phyloP scores from a whole-genome alignment of 306 rosid species.

The Neltuma alba region DNA sequence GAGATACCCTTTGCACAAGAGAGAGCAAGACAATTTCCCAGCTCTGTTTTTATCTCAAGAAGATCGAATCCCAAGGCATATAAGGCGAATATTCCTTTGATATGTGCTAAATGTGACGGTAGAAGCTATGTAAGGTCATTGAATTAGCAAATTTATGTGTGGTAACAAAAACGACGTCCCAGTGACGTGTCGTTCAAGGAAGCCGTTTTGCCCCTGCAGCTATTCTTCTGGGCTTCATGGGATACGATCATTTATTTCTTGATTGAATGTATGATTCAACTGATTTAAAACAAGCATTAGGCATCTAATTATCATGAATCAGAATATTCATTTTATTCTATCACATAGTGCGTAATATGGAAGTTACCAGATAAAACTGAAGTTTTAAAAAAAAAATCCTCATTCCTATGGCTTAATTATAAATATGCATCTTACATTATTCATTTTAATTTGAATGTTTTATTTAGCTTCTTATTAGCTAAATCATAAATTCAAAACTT shows the following conservation, averaged over 20 bases:
- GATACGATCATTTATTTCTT: not conserved
- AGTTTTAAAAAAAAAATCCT: too few relatives aligned
- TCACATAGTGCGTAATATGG: not conserved
- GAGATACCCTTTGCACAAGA: conserved; percentile 6
- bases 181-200: conserved; percentile 41
- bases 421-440: not conserved
- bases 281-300: not conserved
- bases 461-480: too few relatives aligned
- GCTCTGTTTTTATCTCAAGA: not conserved
- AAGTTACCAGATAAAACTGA: not conserved
- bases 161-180: not conserved
- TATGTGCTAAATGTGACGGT: not conserved
- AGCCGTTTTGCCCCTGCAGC: not conserved
- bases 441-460: too few relatives aligned
- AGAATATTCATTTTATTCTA: not conserved
- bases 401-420: not conserved
- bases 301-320: not conserved
- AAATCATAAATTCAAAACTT: too few relatives aligned
- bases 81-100: conserved; percentile 33
- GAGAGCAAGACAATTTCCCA: conserved; percentile 42
- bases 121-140: not conserved
- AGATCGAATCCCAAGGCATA: not conserved
- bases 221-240: not conserved
- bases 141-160: too few relatives aligned
- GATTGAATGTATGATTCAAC: not conserved